phyloP scores from a whole-genome alignment of 2,329 filamentous ascomycete genomes.

The Lasiodiplodia citricola region DNA sequence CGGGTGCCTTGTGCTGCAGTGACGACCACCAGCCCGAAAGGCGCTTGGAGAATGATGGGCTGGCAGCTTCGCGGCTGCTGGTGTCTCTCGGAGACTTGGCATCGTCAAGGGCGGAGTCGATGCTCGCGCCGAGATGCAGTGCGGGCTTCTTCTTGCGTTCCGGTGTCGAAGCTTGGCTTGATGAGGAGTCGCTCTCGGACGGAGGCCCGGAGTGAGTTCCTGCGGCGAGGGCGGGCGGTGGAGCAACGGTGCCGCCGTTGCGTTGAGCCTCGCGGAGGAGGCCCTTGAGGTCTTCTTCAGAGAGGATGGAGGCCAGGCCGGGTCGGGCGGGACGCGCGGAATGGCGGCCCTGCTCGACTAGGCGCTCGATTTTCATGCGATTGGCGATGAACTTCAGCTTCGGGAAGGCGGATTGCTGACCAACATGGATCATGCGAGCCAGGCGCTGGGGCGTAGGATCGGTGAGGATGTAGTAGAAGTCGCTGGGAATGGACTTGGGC shows the following conservation, averaged over 20 bases:
- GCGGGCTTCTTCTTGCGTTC: constrained; percentile 23
- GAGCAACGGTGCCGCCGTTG: constrained; percentile 37
- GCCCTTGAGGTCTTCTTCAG: constrained; percentile 53
- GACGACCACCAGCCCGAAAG: constrained; percentile 45
- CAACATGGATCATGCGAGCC: constrained; percentile 86
- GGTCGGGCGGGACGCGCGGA: constrained; percentile 42
- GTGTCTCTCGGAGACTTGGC: background rate
- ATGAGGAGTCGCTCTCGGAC: constrained; percentile 34
- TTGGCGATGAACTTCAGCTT: constrained; percentile 92
- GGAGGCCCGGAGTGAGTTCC: constrained; percentile 36
- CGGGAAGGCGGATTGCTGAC: constrained; percentile 86
- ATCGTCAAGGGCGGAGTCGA: constrained; percentile 8
- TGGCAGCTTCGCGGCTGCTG: background rate
- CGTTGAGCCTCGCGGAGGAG: constrained; percentile 44
- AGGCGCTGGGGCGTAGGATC: constrained; percentile 79
- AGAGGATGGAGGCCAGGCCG: constrained; percentile 47
- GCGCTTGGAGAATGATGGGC: constrained; percentile 23
- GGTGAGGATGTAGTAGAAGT: constrained; percentile 84
- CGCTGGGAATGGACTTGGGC: constrained; percentile 78
- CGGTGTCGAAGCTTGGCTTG: constrained; percentile 36
- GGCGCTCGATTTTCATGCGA: constrained; percentile 79
- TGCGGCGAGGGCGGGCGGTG: constrained; percentile 33
- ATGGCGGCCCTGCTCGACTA: constrained; percentile 63
- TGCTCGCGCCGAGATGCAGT: constrained; percentile 19
- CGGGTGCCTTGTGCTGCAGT: constrained; percentile 33